These are phyloP conservation scores for Sporothrix inflata DNA, from an alignment of 2,329 filamentous ascomycete genomes.

Conservation along the genomic window DNA sequence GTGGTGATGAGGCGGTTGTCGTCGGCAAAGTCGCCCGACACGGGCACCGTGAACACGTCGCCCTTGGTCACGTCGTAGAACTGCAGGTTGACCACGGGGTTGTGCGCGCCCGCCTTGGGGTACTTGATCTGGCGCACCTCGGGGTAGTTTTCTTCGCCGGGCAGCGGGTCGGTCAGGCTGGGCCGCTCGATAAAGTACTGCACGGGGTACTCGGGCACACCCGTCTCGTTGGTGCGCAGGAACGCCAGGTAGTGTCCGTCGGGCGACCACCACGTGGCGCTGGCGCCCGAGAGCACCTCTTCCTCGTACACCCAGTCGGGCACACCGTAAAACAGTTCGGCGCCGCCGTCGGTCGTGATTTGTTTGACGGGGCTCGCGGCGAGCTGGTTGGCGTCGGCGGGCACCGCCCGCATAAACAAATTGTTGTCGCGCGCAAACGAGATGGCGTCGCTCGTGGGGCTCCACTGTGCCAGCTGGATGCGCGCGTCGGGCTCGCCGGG, in stretches of 20 bases:
- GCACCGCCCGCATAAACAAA: slow-evolving; percentile 72
- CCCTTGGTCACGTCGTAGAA: slow-evolving; percentile 83
- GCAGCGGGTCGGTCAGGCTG: slow-evolving; percentile 68
- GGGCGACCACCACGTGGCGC: slow-evolving; percentile 92
- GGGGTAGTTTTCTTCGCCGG: slow-evolving; percentile 84
- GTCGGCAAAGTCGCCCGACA: slow-evolving; percentile 75
- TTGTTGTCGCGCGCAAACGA: slow-evolving; percentile 94
- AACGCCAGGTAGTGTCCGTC: slow-evolving; percentile 91
- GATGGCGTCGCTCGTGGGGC: slow-evolving; percentile 80
- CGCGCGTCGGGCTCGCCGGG: slow-evolving; percentile 65
- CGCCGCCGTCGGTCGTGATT: slow-evolving; percentile 84
- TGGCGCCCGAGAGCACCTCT: slow-evolving; percentile 78
- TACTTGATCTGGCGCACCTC: slow-evolving; percentile 94
- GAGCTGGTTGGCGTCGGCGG: slow-evolving; percentile 42
- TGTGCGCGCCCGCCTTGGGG: slow-evolving; percentile 91
- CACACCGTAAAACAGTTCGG: slow-evolving; percentile 90
- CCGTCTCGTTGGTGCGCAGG: slow-evolving; percentile 88
- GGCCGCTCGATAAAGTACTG: slow-evolving; percentile 91
- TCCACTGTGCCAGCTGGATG: slow-evolving; percentile 88
- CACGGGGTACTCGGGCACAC: slow-evolving; percentile 87
- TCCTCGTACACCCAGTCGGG: slow-evolving; percentile 96
- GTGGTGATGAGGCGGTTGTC: slow-evolving; percentile 90
- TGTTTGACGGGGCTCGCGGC: slow-evolving; percentile 55
- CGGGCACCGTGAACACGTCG: slow-evolving; percentile 78
- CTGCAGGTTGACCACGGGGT: slow-evolving; percentile 82